Conservation (phyloP, 805 yeast species). For the Ogataea salicorniae region DNA sequence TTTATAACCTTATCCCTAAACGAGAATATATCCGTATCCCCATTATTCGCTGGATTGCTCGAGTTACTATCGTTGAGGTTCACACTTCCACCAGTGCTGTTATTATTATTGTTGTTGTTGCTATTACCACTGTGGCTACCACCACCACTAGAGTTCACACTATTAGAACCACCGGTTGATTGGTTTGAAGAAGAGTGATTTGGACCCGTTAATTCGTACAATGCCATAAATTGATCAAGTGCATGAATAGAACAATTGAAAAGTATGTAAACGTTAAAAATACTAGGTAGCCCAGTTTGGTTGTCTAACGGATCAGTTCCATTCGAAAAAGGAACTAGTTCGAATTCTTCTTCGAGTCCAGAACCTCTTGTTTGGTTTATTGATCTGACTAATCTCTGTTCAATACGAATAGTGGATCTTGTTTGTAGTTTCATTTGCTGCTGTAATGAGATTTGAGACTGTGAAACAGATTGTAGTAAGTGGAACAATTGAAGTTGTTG, state of each 20-base stretch:
- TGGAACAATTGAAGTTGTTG: slow-evolving; percentile 4
- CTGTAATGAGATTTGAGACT: slow-evolving; percentile 17
- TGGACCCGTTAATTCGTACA: slow-evolving; percentile 12
- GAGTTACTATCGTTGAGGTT: neutral
- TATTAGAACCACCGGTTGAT: neutral
- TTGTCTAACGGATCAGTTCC: slow-evolving; percentile 23
- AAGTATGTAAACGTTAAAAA: slow-evolving; percentile 21
- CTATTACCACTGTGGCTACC: neutral
- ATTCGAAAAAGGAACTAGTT: slow-evolving; percentile 22
- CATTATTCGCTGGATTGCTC: neutral
- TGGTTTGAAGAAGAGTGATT: no score
- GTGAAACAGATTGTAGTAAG: slow-evolving; percentile 14
- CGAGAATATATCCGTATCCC: slow-evolving; percentile 3
- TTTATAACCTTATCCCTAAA: slow-evolving; percentile 21
- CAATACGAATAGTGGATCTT: slow-evolving; percentile 18
- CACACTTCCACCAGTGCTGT: neutral
- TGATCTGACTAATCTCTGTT: slow-evolving; percentile 25
- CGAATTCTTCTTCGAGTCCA: slow-evolving; percentile 28
- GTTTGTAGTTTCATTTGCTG: slow-evolving; percentile 18
- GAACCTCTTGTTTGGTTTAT: slow-evolving; percentile 25
- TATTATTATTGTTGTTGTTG: neutral
- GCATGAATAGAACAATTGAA: slow-evolving; percentile 18
- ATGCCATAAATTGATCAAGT: slow-evolving; percentile 17
- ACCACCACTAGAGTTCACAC: neutral
- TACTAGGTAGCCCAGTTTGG: slow-evolving; percentile 20